These are phyloP conservation scores for Hypoxylon sp. DNA, from an alignment of 2,329 filamentous ascomycete genomes.

Conservation along the genomic window DNA sequence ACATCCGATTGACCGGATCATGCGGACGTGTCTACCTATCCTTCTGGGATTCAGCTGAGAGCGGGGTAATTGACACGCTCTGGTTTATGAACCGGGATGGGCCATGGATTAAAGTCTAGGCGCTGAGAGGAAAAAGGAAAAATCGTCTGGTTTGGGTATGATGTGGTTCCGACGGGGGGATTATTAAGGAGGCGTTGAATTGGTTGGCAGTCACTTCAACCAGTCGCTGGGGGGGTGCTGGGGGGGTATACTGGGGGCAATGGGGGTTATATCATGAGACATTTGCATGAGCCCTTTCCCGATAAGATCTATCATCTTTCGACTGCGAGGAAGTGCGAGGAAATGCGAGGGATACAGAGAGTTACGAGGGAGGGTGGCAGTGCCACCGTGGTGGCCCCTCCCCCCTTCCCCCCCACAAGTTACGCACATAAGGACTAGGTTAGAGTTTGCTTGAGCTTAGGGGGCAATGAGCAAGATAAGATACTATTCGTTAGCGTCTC, in stretches of 20 bases:
- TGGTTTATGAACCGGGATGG: slow-evolving; percentile 4
- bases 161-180: slow-evolving; percentile 32
- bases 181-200: slow-evolving; percentile 28
- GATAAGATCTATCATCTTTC: slow-evolving; percentile 41
- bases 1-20: slow-evolving; percentile 39
- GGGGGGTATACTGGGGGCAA: too few species aligned
- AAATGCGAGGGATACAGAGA: too few species aligned
- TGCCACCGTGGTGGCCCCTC: slow-evolving; percentile 41
- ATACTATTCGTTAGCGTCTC: slow-evolving; percentile 22
- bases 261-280: slow-evolving; percentile 40
- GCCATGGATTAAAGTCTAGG: slow-evolving; percentile 1
- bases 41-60: slow-evolving; percentile 33
- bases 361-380: slow-evolving; percentile 31
- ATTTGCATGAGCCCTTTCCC: slow-evolving; percentile 37
- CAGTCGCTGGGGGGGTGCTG: slow-evolving; percentile 22
- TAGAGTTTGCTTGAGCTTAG: too few species aligned
- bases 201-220: slow-evolving; percentile 25
- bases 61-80: slow-evolving; percentile 34
- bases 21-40: slow-evolving; percentile 27
- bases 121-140: slow-evolving; percentile 22
- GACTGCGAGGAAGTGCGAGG: too few species aligned
- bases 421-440: not conserved
- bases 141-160: slow-evolving; percentile 33
- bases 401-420: too few species aligned
- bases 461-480: too few species aligned